These are phyloP conservation scores for Persicaria maculosa DNA, from an alignment of 148 eudicot species.

Conservation along the genomic window DNA sequence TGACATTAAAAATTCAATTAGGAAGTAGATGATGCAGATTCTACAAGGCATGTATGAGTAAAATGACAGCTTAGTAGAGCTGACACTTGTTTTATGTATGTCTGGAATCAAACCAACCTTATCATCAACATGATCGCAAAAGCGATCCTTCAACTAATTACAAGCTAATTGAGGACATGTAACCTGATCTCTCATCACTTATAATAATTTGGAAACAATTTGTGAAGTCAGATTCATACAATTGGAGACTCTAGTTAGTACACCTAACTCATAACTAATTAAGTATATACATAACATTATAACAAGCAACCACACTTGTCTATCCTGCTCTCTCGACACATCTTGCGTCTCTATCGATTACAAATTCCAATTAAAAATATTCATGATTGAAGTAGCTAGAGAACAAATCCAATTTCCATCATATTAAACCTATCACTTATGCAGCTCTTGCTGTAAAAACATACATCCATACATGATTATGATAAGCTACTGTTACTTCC, in stretches of 20 bases:
- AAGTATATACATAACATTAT: not conserved
- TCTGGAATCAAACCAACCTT: conserved; percentile 12
- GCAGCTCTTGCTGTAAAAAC: too few relatives aligned
- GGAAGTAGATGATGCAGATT: not conserved
- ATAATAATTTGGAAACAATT: not conserved
- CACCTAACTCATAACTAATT: not conserved
- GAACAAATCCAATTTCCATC: not conserved
- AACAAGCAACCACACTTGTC: not conserved
- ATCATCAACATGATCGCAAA: conserved; percentile 2
- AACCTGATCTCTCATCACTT: not conserved
- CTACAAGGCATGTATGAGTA: not conserved
- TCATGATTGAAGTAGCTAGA: not conserved
- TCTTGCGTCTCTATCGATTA: not conserved
- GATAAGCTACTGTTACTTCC: not conserved
- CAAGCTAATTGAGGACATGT: not conserved
- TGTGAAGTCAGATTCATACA: conserved; percentile 1
- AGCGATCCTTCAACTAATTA: conserved; percentile 1
- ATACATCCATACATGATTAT: too few relatives aligned
- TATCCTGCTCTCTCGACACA: not conserved
- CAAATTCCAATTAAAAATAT: not conserved
- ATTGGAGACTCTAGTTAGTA: not conserved
- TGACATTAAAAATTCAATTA: conserved; percentile 4
- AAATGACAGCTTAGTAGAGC: conserved; percentile 1
- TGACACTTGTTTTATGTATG: conserved; percentile 2
- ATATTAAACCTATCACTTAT: not conserved